phyloP scores from a whole-genome alignment of 2,329 filamentous ascomycete species.

The Colletotrichum nymphaeae region DNA sequence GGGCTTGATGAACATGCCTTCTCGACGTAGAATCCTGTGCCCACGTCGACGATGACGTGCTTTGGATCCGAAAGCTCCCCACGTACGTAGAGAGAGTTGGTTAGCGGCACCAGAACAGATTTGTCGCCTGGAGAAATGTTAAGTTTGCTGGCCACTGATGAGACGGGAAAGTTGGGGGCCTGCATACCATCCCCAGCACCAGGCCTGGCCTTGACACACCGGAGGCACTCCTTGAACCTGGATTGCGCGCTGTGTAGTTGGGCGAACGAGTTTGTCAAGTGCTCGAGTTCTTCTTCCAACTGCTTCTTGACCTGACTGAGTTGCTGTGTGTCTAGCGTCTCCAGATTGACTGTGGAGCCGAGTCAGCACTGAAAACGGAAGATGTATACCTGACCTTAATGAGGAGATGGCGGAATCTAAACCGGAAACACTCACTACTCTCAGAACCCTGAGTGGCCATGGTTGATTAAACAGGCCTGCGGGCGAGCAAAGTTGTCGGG shows the following conservation, averaged over 20 bases:
- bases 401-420: background rate
- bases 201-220: slow-evolving; percentile 70
- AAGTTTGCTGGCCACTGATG: background rate
- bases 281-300: slow-evolving; percentile 94
- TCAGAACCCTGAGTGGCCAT: slow-evolving; percentile 34
- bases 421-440: slow-evolving; percentile 14
- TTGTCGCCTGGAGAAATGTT: slow-evolving; percentile 40
- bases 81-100: slow-evolving; percentile 93
- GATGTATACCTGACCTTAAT: no score
- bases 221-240: slow-evolving; percentile 92
- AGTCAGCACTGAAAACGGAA: background rate
- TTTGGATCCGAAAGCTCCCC: slow-evolving; percentile 80
- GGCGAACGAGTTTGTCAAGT: slow-evolving; percentile 89
- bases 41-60: slow-evolving; percentile 89
- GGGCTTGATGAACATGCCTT: slow-evolving; percentile 67
- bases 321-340: slow-evolving; percentile 84
- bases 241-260: slow-evolving; percentile 90
- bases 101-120: slow-evolving; percentile 89
- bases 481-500: background rate
- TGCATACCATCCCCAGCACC: slow-evolving; percentile 46
- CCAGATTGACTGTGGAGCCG: slow-evolving; percentile 66
- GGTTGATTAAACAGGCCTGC: background rate
- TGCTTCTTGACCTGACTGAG: slow-evolving; percentile 94
- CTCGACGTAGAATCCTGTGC: slow-evolving; percentile 94
- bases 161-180: background rate